Conservation (phyloP, 164 flowering plant species). For the Vitis rotundifolia region DNA sequence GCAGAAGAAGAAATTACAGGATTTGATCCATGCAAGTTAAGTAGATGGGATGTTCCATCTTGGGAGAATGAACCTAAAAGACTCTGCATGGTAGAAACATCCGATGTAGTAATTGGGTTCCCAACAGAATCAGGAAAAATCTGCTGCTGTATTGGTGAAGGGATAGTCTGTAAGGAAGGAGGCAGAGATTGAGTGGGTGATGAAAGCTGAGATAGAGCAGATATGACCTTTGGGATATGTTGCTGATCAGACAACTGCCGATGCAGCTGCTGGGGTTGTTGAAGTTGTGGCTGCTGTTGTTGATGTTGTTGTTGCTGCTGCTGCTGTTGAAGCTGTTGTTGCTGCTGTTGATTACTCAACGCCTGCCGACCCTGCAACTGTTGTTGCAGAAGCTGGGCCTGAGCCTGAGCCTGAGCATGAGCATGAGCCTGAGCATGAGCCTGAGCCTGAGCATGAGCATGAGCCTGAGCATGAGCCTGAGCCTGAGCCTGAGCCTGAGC, state of each 20-base stretch:
- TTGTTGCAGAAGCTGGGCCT: slow-evolving; percentile 13
- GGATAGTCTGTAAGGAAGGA: slow-evolving; percentile 11
- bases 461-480: slow-evolving; percentile 15
- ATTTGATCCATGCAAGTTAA: slow-evolving; percentile 12
- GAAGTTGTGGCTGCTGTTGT: slow-evolving; percentile 17
- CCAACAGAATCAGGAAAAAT: slow-evolving; percentile 13
- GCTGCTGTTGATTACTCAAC: slow-evolving; percentile 14
- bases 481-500: slow-evolving; percentile 15
- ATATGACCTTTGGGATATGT: slow-evolving; percentile 16
- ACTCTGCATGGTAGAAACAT: slow-evolving; percentile 23
- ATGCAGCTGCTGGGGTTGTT: slow-evolving; percentile 17
- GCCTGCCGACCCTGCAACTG: slow-evolving; percentile 16
- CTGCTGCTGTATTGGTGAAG: slow-evolving; percentile 20
- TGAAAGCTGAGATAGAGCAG: slow-evolving; percentile 20
- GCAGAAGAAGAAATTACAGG: slow-evolving; percentile 20
- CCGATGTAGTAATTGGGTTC: slow-evolving; percentile 16
- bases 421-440: slow-evolving; percentile 9
- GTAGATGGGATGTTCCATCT: slow-evolving; percentile 23
- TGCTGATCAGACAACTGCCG: slow-evolving; percentile 21
- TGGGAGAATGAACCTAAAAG: slow-evolving; percentile 24
- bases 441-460: slow-evolving; percentile 15
- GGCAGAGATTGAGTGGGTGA: slow-evolving; percentile 17
- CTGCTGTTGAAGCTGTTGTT: slow-evolving; percentile 13
- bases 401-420: slow-evolving; percentile 16
- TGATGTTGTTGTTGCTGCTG: slow-evolving; percentile 14